Evolutionary conservation across 352 stramenopile species (phyloP).

Genomic region (Aphanomyces astaci): DNA sequence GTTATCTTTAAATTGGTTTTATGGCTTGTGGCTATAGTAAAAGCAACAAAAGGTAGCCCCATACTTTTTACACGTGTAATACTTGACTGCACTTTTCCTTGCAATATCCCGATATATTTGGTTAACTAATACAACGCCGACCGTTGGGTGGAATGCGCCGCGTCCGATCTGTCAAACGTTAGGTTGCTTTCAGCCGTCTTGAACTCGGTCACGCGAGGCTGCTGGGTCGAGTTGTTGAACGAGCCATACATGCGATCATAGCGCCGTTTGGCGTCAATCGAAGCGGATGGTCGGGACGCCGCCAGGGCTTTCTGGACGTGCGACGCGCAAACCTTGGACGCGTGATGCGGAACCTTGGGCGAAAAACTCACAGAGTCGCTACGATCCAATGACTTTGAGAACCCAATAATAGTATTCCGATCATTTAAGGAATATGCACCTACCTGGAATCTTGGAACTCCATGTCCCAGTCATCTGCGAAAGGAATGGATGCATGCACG

Average conservation of each 20-base stretch:
- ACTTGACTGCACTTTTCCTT: not conserved
- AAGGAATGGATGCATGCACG: conserved; percentile 84
- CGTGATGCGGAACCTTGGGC: not conserved
- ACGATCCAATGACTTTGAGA: not conserved
- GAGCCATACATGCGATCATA: conserved; percentile 24
- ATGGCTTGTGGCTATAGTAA: too few relatives aligned
- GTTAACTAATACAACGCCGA: conserved; percentile 12
- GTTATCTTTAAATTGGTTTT: too few relatives aligned
- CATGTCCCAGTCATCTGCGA: conserved; percentile 28
- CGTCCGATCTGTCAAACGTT: not conserved
- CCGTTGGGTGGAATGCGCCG: not conserved
- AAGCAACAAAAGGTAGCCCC: too few relatives aligned
- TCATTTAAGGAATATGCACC: too few relatives aligned
- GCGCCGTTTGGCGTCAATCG: conserved; percentile 13
- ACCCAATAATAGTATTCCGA: not conserved
- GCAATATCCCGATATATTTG: not conserved
- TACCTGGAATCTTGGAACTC: conserved; percentile 13
- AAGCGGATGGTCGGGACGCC: conserved; percentile 19
- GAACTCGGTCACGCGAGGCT: conserved; percentile 19
- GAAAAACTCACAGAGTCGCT: conserved; percentile 21
- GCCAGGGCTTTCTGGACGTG: conserved; percentile 16
- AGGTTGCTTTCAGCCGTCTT: conserved; percentile 12
- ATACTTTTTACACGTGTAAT: too few relatives aligned
- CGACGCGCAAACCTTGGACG: not conserved
- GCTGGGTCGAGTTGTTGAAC: conserved; percentile 17